phyloP scores from a whole-genome alignment of 306 rosid species.

The Calophaca sinica region DNA sequence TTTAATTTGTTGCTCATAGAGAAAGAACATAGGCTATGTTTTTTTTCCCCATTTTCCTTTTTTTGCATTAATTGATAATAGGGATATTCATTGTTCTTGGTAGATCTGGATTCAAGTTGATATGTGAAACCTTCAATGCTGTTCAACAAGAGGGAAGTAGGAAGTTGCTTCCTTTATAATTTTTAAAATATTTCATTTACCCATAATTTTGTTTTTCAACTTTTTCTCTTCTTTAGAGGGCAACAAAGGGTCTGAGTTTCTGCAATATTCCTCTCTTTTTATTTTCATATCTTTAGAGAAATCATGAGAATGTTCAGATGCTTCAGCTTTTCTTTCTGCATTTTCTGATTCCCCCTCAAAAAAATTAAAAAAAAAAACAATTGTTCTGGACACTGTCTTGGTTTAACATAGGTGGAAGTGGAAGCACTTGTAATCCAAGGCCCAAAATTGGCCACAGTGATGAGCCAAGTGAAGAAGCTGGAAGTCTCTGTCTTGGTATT shows the following conservation, averaged over 20 bases:
- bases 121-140: neutral
- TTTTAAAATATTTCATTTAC: neutral
- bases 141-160: neutral
- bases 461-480: slow-evolving; percentile 88
- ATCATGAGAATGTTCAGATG: slow-evolving; percentile 39
- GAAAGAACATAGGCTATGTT: neutral
- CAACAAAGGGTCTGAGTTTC: slow-evolving; percentile 35
- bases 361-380: too few relatives aligned
- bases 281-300: slow-evolving; percentile 39
- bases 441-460: slow-evolving; percentile 73
- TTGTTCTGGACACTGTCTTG: too few relatives aligned
- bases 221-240: slow-evolving; percentile 50
- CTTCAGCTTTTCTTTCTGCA: slow-evolving; percentile 48
- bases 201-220: neutral
- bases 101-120: slow-evolving; percentile 50
- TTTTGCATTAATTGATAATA: too few relatives aligned
- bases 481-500: slow-evolving; percentile 84
- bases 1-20: too few relatives aligned
- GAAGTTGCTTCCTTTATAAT: too few relatives aligned
- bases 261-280: slow-evolving; percentile 47
- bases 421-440: slow-evolving; percentile 87
- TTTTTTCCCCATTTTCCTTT: neutral
- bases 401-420: slow-evolving; percentile 67
- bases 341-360: neutral
- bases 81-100: too few relatives aligned